Evolutionary conservation across 257 asterid genomes (phyloP), one percentile per base, ranked within the genome.

Genomic region (Scutellaria baicalensis): DNA sequence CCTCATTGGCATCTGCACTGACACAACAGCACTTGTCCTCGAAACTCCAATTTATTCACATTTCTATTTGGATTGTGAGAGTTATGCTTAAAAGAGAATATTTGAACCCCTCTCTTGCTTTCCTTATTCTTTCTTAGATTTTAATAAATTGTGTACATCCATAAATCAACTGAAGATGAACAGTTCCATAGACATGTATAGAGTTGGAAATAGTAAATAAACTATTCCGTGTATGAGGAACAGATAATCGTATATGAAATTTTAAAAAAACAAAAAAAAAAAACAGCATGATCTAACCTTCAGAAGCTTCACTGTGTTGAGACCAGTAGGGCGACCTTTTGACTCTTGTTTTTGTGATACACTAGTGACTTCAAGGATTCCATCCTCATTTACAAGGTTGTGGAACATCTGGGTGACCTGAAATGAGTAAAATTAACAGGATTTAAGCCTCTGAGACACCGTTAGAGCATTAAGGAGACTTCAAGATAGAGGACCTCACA

Each of bases 221-320:
- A 38, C 33, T 8, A 76, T 48, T 16, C 56, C 55, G 42, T 38
- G 39, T 8, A 6, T 10, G 39, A 31, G 52, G 62, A 35, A 8
- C n/a, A 40, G 39, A 58, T 64, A 21, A 56, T 56, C 48, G 59
- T n/a, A 72, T 13, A 67, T n/a, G 72, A 51, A 51, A 71, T 50
- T 60, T 10, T n/a, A 33, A 49, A 27, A 27, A 27, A 27, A 27
- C 0, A 27, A 27, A 27, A 23, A 1, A 23, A 27, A 68, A 52
- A 58, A 51, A 68, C 14, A 1, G 36, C 40, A 52, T 47, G 42
- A 55, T 70, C 84, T 77, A 40, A 91, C 97, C 97, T 91, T 91
- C 63, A 91, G 81, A 82, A 91, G 97, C 78, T 89, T 91, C 82
- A 91, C 96, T 36, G 97, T 91, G 79, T 91, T 91, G 75, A 91